Evolutionary conservation across 1,284 basidiomycete species (phyloP).

Genomic region (Ustilago trichophora): DNA sequence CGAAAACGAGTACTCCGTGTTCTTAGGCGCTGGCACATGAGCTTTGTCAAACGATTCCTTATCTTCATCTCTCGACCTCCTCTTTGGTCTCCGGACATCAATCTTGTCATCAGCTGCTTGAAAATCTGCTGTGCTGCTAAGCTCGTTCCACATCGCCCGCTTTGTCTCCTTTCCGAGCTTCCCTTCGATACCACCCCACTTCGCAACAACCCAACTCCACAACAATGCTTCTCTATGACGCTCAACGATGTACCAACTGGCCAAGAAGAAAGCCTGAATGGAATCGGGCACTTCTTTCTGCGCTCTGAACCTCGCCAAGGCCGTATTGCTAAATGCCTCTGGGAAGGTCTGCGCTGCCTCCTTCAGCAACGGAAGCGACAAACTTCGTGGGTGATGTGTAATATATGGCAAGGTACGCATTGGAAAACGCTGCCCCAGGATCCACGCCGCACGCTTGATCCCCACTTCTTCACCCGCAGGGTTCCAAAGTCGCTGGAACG

Average conservation of each 20-base stretch:
- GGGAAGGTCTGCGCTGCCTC: conserved; percentile 45
- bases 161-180: conserved; percentile 58
- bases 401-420: conserved; percentile 67
- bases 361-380: conserved; percentile 64
- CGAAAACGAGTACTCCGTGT: conserved; percentile 48
- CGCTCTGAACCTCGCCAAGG: conserved; percentile 44
- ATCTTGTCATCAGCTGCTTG: conserved; percentile 3
- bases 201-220: conserved; percentile 49
- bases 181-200: conserved; percentile 62
- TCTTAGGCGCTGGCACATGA: conserved; percentile 26
- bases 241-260: conserved; percentile 48
- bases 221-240: conserved; percentile 57
- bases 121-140: conserved; percentile 54
- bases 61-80: conserved; percentile 18
- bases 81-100: conserved; percentile 13
- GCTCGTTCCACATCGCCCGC: conserved; percentile 67
- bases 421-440: conserved; percentile 65
- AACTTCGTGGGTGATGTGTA: conserved; percentile 67
- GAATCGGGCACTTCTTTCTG: conserved; percentile 64
- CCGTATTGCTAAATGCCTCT: conserved; percentile 31
- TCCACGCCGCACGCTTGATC: conserved; percentile 43
- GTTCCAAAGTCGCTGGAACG: conserved; percentile 49
- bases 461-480: conserved; percentile 47
- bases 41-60: conserved; percentile 10
- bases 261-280: conserved; percentile 66